Conservation (phyloP, 306 rosid species). For the Malus orientalis region DNA sequence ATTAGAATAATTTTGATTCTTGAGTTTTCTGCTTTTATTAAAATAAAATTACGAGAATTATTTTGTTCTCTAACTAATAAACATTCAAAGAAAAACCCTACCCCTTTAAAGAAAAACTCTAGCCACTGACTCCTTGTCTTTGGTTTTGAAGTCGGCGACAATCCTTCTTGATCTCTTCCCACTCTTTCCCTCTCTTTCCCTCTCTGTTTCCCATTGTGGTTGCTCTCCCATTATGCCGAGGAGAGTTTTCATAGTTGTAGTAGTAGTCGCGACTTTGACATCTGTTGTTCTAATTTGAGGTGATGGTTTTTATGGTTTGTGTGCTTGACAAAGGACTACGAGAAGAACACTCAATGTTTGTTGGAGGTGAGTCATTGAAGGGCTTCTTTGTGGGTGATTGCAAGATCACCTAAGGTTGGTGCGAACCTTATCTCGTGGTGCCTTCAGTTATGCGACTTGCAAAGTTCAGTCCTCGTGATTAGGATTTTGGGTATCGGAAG, state of each 20-base stretch:
- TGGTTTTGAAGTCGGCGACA: not conserved
- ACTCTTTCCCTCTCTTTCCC: too few species aligned
- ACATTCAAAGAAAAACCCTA: not conserved
- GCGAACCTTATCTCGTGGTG: not conserved
- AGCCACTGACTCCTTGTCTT: not conserved
- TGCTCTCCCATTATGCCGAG: too few species aligned
- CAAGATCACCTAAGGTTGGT: not conserved
- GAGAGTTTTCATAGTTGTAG: not conserved
- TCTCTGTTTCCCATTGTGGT: not conserved
- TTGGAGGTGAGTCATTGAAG: not conserved
- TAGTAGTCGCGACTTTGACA: not conserved
- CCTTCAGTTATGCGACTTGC: not conserved
- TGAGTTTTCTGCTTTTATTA: too few species aligned
- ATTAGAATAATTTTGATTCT: too few species aligned
- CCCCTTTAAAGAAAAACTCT: not conserved
- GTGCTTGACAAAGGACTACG: too few species aligned
- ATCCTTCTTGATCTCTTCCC: too few species aligned
- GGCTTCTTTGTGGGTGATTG: not conserved
- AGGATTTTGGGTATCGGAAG: too few species aligned
- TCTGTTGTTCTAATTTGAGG: too few species aligned
- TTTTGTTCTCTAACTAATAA: too few species aligned
- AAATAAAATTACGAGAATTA: too few species aligned
- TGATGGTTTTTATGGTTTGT: not conserved
- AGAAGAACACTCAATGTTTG: not conserved
- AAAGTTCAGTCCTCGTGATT: not conserved